Evolutionary conservation across 2,329 filamentous ascomycete species (phyloP), one percentile per base, ranked within the genome.

Genomic region (Trichocomaceae sp.): DNA sequence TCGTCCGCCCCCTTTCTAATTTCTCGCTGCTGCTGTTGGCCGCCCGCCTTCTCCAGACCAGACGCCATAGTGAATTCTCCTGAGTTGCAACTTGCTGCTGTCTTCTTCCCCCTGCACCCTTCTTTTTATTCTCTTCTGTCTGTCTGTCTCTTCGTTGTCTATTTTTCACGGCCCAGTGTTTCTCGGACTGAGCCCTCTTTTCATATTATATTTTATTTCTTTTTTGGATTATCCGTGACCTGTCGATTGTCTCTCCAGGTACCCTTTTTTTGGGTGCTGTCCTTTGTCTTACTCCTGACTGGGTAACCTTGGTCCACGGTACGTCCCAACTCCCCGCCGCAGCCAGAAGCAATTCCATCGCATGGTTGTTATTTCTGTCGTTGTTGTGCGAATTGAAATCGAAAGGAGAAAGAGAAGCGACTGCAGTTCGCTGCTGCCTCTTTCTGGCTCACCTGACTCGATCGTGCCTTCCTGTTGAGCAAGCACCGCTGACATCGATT

Each of bases 271-370:
- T 47, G 35, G 35, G 35, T 48, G 42, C 13, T 48, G 48, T 44
- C 22, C 33, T 48, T 29, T 37, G 33, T 37, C 47, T 51, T 51
- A 42, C 51, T 53, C 51, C 51, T 53, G 51, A 53, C 51, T 53
- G 51, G 51, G 51, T 13, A 53, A 47, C 44, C 44, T 41, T 42
- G 39, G 50, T 52, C 51, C 51, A 53, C 51, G 51, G 51, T 53
- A 53, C 51, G 51, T 47, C 39, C 31, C 5, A 46, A 13, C 23
- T 46, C 50, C 13, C 8, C 50, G 41, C 39, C 50, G 50, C 50
- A 46, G 20, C n/a, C 26, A 46, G 23, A 42, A 22, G 20, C 15
- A n/a, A 41, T 20, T 41, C 7, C 15, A 37, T n/a, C 35, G 35
- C 42, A 45, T 22, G n/a, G n/a, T n/a, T n/a, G n/a, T n/a, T n/a